These are phyloP conservation scores for Aspergillus aculeatinus DNA, from an alignment of 2,329 filamentous ascomycete genomes.

Conservation along the genomic window DNA sequence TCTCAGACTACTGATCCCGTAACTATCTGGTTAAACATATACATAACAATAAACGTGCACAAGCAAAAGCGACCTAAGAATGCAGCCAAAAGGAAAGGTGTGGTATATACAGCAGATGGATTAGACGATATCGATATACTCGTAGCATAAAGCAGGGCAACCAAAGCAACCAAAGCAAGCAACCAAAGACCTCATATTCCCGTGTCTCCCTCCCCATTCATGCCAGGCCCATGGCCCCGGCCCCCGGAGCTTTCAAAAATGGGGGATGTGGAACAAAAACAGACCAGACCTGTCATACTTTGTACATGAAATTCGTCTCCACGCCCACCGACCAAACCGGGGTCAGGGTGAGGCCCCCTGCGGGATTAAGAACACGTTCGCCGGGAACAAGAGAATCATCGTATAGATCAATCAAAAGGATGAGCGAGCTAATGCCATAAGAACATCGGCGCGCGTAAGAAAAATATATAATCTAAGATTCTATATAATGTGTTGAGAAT, in stretches of 20 bases:
- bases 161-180: background rate
- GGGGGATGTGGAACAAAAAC: background rate
- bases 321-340: background rate
- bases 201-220: background rate
- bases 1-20: too few relatives aligned
- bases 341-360: background rate
- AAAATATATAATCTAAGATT: background rate
- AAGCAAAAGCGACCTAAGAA: background rate
- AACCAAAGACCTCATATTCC: background rate
- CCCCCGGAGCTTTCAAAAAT: background rate
- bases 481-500: background rate
- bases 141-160: background rate
- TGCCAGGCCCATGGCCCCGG: background rate
- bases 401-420: too few relatives aligned
- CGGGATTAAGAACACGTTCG: background rate
- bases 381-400: background rate
- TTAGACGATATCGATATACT: constrained; percentile 3
- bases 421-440: too few relatives aligned
- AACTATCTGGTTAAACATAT: too few relatives aligned
- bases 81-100: background rate
- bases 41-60: background rate
- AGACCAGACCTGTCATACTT: background rate
- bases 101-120: constrained; percentile 4
- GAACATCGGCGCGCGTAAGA: too few relatives aligned
- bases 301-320: background rate